Percentiles rank a stretch among this genome's conserved stretches.
Conservation (phyloP, 306 rosid species). For the Inga leiocalycina region DNA sequence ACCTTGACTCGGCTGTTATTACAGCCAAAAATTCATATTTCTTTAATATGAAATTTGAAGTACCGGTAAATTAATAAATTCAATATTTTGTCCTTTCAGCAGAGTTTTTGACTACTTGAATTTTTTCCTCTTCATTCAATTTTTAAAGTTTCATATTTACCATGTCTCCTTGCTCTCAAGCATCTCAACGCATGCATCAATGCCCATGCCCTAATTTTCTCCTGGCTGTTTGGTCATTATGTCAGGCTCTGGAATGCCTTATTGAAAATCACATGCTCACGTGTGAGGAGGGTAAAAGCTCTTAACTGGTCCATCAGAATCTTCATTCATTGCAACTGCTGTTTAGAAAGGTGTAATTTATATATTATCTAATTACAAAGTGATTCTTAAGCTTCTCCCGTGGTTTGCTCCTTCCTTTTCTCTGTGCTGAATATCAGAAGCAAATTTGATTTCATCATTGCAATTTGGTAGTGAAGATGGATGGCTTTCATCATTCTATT, state of each 20-base stretch:
- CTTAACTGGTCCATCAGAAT: slow-evolving; percentile 11
- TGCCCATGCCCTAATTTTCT: slow-evolving; percentile 27
- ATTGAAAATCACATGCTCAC: slow-evolving; percentile 97
- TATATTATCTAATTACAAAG: slow-evolving; percentile 19
- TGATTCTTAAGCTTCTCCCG: slow-evolving; percentile 21
- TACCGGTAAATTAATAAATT: slow-evolving; percentile 21
- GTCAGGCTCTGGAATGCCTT: slow-evolving; percentile 95
- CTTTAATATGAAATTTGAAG: slow-evolving; percentile 15
- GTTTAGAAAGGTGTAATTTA: neutral
- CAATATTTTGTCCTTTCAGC: neutral
- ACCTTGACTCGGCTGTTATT: neutral
- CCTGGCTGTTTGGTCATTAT: slow-evolving; percentile 35
- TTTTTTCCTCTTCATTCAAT: neutral
- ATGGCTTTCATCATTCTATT: slow-evolving; percentile 93
- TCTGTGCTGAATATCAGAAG: slow-evolving; percentile 60
- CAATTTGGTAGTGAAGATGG: slow-evolving; percentile 90
- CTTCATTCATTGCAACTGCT: slow-evolving; percentile 19
- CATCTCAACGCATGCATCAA: slow-evolving; percentile 1
- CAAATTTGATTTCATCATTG: slow-evolving; percentile 76
- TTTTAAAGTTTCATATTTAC: slow-evolving; percentile 16
- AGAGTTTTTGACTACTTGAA: slow-evolving; percentile 6
- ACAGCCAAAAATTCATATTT: neutral
- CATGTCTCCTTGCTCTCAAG: neutral
- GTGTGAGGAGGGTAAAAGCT: slow-evolving; percentile 75
- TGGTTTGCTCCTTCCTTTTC: slow-evolving; percentile 22